Base-by-base conservation (phyloP, 208 protist species). In the Tritrichomonas foetus region DNA sequence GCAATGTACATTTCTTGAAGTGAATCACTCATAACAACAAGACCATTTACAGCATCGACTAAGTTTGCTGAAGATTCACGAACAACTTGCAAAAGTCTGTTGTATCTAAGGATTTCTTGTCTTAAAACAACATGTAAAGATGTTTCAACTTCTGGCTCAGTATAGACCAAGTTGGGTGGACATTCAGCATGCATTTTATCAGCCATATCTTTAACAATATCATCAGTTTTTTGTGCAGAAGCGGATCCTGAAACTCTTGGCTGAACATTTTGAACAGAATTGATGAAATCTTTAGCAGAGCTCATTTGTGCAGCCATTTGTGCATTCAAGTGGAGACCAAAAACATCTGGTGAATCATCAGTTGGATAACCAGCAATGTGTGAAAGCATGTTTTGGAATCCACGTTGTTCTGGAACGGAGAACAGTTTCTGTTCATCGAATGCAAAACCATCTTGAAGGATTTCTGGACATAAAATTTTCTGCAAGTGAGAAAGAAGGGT, bases 271-370 rank as follows among this genome's bases (percentile, higher is more conserved):
- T 41, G 61, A 8, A 64, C 5, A 57, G 47, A 20, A 41, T 53
- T 47, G 27, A 55, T 93, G 49, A 61, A 69, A 44, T 74, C 53
- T 20, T 50, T 66, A 97, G 95, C 95, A 99, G 97, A 95, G 98
- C 98, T 61, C 41, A 39, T 82, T 41, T 82, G 74, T 50, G 74
- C 74, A 27, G 97, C 97, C 74, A 99, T 97, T 94, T 98, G 98
- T 14, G 98, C 98, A 95, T 99, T 99, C 5, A 97, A 96, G 95
- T 99, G 98, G 97, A 99, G 97, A 39, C 98, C 98, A 95, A 99
- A 99, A 22, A 99, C 96, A 89, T 98, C 97, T 20, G 98, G 98
- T 47, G 97, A 95, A 95, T 98, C 98, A 14, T 97, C 96, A 64
- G 96, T 94, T 50, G 89, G 89, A 53, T 39, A 72, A 9, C 22